Conservation (phyloP, 1,284 basidiomycete species). For the Microbotryum violaceum region DNA sequence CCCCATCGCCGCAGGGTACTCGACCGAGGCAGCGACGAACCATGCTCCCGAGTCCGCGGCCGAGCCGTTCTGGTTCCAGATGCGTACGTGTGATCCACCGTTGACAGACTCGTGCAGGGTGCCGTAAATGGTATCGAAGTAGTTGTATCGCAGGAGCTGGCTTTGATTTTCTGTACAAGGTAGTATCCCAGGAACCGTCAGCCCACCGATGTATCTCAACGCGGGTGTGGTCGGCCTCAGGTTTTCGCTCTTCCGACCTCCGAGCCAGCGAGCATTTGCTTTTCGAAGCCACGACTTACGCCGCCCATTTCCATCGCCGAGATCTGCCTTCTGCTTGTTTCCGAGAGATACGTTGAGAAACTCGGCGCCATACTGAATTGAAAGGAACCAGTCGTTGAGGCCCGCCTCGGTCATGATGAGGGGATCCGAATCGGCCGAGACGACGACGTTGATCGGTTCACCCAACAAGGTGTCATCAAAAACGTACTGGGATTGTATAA, state of each 20-base stretch:
- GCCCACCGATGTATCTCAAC: too few relatives aligned
- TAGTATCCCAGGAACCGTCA: too few relatives aligned
- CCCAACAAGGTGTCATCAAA: constrained; percentile 45
- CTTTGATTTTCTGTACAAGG: constrained; percentile 51
- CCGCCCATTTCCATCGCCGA: constrained; percentile 73
- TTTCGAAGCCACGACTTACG: constrained; percentile 44
- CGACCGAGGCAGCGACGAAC: constrained; percentile 57
- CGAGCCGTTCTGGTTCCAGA: constrained; percentile 53
- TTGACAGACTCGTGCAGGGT: constrained; percentile 75
- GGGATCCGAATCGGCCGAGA: constrained; percentile 70
- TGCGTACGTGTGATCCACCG: constrained; percentile 84
- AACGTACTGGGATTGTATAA: not conserved
- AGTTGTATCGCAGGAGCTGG: constrained; percentile 69
- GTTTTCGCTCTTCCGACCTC: too few relatives aligned
- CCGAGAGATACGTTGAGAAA: constrained; percentile 73
- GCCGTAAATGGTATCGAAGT: constrained; percentile 63
- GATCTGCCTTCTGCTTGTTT: constrained; percentile 60
- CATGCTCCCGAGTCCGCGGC: constrained; percentile 54
- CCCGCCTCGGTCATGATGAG: constrained; percentile 59
- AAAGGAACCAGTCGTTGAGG: constrained; percentile 22
- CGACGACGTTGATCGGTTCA: constrained; percentile 81
- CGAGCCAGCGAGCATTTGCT: too few relatives aligned
- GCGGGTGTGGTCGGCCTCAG: too few relatives aligned
- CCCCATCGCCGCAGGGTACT: constrained; percentile 23
- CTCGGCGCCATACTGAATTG: constrained; percentile 47